Conservation (phyloP, 768 basidiomycete species). For the Macrocybe gigantea region DNA sequence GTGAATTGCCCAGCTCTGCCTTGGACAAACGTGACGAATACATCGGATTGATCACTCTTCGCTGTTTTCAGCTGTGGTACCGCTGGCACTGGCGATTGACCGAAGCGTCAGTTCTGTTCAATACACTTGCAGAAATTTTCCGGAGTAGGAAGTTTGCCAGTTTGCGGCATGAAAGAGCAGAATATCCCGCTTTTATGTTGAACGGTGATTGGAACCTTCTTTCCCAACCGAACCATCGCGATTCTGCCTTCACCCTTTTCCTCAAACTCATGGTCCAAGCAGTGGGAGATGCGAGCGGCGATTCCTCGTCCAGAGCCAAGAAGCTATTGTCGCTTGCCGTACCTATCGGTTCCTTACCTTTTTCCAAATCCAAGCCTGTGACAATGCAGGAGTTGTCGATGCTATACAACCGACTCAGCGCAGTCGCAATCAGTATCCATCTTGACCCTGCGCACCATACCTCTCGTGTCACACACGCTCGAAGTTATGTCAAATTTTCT, state of each 20-base stretch:
- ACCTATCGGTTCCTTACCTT: conserved; percentile 66
- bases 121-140: conserved; percentile 66
- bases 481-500: conserved; percentile 62
- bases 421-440: conserved; percentile 63
- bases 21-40: conserved; percentile 64
- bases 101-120: conserved; percentile 52
- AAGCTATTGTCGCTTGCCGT: conserved; percentile 69
- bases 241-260: conserved; percentile 75
- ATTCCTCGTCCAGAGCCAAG: conserved; percentile 40
- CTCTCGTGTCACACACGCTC: conserved; percentile 58
- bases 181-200: conserved; percentile 70
- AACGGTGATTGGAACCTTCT: conserved; percentile 49
- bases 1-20: conserved; percentile 23
- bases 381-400: conserved; percentile 55
- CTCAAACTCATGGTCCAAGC: conserved; percentile 78
- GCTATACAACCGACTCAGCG: conserved; percentile 78
- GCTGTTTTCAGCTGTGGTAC: conserved; percentile 69
- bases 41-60: conserved; percentile 56
- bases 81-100: conserved; percentile 76
- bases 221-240: conserved; percentile 40
- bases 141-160: conserved; percentile 71
- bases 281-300: conserved; percentile 23
- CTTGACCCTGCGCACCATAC: conserved; percentile 47
- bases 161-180: conserved; percentile 51
- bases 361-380: conserved; percentile 48